A percentile compares a stretch with the other conserved stretches of the same genome.
phyloP scores from a whole-genome alignment of 495 filamentous ascomycete species.

The Hyphodiscus hymeniophilus region DNA sequence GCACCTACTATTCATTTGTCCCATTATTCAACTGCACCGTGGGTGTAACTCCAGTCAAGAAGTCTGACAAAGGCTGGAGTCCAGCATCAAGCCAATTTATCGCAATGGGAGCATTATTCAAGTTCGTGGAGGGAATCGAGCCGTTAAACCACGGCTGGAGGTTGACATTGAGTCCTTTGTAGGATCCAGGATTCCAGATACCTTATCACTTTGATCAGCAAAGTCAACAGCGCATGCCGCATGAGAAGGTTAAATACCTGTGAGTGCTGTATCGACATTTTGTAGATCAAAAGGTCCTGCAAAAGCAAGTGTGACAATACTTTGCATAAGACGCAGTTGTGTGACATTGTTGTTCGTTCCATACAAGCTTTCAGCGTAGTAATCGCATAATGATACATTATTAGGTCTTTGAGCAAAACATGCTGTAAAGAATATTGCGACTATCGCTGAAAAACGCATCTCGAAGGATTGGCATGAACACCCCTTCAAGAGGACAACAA shows the following conservation, averaged over 20 bases:
- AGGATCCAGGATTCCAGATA: conserved; percentile 31
- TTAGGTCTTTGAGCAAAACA: conserved; percentile 23
- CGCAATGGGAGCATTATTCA: conserved; percentile 17
- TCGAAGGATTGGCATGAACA: too few relatives aligned
- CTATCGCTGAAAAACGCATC: conserved; percentile 11
- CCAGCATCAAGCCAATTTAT: conserved; percentile 22
- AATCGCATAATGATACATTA: conserved; percentile 38
- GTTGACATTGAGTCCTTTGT: conserved; percentile 32
- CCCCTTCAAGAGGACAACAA: too few relatives aligned
- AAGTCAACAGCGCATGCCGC: too few relatives aligned
- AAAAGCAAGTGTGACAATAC: conserved; percentile 39
- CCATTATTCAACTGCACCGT: conserved; percentile 7
- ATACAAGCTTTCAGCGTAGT: conserved; percentile 36
- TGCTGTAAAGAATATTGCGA: neutral
- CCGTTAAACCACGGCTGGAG: conserved; percentile 41
- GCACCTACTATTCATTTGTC: conserved; percentile 19
- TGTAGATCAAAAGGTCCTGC: conserved; percentile 33
- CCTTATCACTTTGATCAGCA: too few relatives aligned
- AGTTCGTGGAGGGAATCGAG: conserved; percentile 34
- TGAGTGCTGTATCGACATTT: conserved; percentile 26
- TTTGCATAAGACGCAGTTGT: conserved; percentile 36
- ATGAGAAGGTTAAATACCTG: conserved; percentile 23
- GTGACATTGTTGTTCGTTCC: conserved; percentile 40
- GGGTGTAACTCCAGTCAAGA: conserved; percentile 6
- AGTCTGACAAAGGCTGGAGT: conserved; percentile 10